Conservation (phyloP, 2,329 filamentous ascomycete species). For the Diplodia seriata region DNA sequence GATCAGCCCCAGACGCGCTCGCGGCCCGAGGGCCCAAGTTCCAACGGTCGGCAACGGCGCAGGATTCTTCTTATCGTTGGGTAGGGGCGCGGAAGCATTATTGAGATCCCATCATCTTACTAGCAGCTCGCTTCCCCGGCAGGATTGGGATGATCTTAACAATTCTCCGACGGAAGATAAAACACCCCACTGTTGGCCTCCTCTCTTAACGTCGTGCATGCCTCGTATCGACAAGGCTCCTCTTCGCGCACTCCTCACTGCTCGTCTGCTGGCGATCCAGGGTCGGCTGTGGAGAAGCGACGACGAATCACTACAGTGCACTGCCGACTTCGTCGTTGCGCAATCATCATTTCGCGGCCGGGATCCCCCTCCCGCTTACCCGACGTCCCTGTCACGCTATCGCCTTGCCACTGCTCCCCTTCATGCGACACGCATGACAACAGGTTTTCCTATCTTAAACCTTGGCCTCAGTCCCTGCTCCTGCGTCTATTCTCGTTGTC, state of each 20-base stretch:
- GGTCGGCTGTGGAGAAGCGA: not conserved
- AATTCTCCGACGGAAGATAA: conserved; percentile 11
- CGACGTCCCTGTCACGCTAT: not conserved
- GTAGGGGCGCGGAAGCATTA: not conserved
- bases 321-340: not conserved
- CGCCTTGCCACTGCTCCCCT: not conserved
- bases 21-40: not conserved
- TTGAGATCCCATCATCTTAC: not conserved
- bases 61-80: not conserved
- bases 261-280: not conserved
- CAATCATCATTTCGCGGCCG: not conserved
- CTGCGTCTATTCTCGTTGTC: not conserved
- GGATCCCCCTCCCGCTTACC: not conserved
- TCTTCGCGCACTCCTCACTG: not conserved
- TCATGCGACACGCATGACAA: not conserved
- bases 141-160: conserved; percentile 13
- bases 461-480: not conserved
- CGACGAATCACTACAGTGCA: not conserved
- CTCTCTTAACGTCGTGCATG: too few species aligned
- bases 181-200: not conserved
- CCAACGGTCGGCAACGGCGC: not conserved
- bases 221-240: not conserved
- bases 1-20: not conserved
- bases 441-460: not conserved
- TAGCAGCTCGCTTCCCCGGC: not conserved